Evolutionary conservation across 1,284 basidiomycete species (phyloP).

Genomic region (Trichosporon sp.): DNA sequence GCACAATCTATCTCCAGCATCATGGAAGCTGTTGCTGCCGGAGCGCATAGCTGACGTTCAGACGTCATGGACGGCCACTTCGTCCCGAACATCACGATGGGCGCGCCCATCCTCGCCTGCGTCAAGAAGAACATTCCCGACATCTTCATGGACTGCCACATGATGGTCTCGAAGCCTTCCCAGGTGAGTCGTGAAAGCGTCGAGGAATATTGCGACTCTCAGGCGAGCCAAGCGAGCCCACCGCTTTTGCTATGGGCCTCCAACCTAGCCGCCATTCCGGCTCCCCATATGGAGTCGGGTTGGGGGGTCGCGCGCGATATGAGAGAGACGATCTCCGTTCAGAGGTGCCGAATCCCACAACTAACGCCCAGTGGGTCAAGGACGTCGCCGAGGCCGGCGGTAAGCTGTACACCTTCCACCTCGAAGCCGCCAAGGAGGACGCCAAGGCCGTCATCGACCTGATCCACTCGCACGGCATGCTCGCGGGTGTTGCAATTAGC

Average conservation of each 20-base stretch:
- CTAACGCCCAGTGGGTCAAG: slow-evolving; percentile 77
- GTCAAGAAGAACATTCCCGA: slow-evolving; percentile 87
- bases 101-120: slow-evolving; percentile 83
- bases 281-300: too few species aligned
- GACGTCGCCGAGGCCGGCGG: slow-evolving; percentile 96
- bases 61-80: slow-evolving; percentile 99
- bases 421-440: slow-evolving; percentile 81
- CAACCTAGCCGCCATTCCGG: too few species aligned
- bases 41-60: slow-evolving; percentile 47
- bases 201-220: too few species aligned
- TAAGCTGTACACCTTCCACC: slow-evolving; percentile 93
- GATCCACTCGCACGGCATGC: slow-evolving; percentile 73
- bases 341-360: too few species aligned
- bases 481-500: slow-evolving; percentile 90
- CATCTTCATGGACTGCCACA: slow-evolving; percentile 99
- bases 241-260: too few species aligned
- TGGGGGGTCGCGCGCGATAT: too few species aligned
- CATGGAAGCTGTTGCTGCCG: too few species aligned
- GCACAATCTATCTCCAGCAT: too few species aligned
- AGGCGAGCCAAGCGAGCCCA: too few species aligned
- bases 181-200: slow-evolving; percentile 62
- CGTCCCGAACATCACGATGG: slow-evolving; percentile 97
- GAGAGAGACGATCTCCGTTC: too few species aligned
- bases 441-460: slow-evolving; percentile 72
- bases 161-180: slow-evolving; percentile 97